Base-by-base conservation (phyloP, 495 filamentous ascomycete species). In the Lasiosphaeria ovina region DNA sequence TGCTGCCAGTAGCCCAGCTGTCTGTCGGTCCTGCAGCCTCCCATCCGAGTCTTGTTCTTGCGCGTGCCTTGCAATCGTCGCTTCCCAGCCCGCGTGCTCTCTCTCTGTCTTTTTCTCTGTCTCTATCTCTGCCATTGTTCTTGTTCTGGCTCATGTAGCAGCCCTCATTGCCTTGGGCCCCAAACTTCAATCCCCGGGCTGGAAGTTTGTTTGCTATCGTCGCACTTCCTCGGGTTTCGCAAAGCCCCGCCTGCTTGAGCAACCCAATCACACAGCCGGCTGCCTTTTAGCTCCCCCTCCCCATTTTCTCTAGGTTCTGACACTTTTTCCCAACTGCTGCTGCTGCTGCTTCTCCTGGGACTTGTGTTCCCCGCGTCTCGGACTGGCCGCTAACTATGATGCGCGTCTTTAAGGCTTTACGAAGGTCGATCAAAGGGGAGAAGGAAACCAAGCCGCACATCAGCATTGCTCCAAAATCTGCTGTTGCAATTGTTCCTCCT, bases 401-500 rank as follows among this genome's bases (percentile, higher is more conserved):
- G 72, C 71, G 74, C 66, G 65, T 66, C 17, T 62, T 81, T 51
- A 75, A 94, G 90, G 88, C 87, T 70, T 84, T 94, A 69, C 81
- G 91, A 66, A 88, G 91, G 68, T 93, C 90, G 58, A 85, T 94
- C 77, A 95, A 94, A 77, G 88, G 87, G 67, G 91, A 93, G 58
- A 92, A 89, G 78, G 77, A 81, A 72, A 87, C 88, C 62, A 83
- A 87, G 65, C 87, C 89, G 59, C 90, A 93, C 66, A 86, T 93
- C 67, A 92, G 90, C 49, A 92, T 97, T 52, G 89, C 92, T 1
- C 90, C 91, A 58, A 98, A 98, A 71, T 88, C 91, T 47, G 91
- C 93, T n/a, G 83, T 96, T 60, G 92, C 94, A 9, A 98, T 98
- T 71, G 83, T 93, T 35, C 93, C 94, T 62, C 94, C 94, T 0